Evolutionary conservation across 2,329 filamentous ascomycete species (phyloP).

Genomic region (Rhinocladiella mackenziei): DNA sequence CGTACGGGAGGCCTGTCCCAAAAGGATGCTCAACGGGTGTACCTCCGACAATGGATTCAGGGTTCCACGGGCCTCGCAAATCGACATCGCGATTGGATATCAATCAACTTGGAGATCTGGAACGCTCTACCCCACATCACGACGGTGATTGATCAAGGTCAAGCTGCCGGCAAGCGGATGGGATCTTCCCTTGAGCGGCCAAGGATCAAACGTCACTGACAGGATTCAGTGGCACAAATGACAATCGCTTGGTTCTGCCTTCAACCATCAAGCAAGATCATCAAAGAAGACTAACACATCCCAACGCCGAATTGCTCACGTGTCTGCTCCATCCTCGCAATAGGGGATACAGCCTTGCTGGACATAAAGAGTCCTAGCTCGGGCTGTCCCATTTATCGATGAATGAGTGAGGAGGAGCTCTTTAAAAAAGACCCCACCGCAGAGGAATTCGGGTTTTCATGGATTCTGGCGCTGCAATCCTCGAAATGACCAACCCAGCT

Average conservation of each 20-base stretch:
- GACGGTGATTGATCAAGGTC: constrained; percentile 54
- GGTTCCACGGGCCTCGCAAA: constrained; percentile 35
- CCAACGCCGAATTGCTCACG: constrained; percentile 63
- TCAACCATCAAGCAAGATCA: constrained; percentile 55
- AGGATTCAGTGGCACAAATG: constrained; percentile 69
- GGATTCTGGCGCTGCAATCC: constrained; percentile 66
- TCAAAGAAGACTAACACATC: constrained; percentile 54
- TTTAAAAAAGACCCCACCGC: constrained; percentile 3
- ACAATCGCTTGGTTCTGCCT: constrained; percentile 57
- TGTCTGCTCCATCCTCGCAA: constrained; percentile 48
- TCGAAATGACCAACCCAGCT: constrained; percentile 57
- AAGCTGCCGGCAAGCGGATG: constrained; percentile 65
- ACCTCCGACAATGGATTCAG: constrained; percentile 28
- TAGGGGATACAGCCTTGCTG: constrained; percentile 6
- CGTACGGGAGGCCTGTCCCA: constrained; percentile 5
- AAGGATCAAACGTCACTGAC: constrained; percentile 47
- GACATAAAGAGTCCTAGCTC: neutral
- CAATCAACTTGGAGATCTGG: constrained; percentile 60
- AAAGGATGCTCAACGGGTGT: neutral
- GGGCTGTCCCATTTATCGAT: constrained; percentile 3
- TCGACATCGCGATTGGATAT: constrained; percentile 42
- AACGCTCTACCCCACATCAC: constrained; percentile 52
- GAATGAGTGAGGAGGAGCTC: constrained; percentile 7
- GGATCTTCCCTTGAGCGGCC: constrained; percentile 55
- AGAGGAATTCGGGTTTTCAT: constrained; percentile 54